Evolutionary conservation across 805 yeast species (phyloP), one percentile per base, ranked within the genome.

Genomic region (Spathaspora arborariae): DNA sequence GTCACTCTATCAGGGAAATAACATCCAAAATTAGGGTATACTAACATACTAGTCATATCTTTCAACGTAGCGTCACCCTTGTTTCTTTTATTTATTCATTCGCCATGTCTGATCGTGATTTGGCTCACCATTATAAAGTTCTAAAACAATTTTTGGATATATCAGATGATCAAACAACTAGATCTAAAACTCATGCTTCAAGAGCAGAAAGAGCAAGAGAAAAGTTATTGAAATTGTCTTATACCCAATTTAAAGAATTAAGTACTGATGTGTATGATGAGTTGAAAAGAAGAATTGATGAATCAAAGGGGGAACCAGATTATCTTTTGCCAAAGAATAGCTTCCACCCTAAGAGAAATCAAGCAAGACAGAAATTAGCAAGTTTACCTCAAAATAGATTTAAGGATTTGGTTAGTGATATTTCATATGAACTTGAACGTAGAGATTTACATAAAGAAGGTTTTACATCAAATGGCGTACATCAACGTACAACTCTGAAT

Each of bases 181-280:
- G 74, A 11, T 70, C 77, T 8, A 67, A 68, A 51, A 58, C 72
- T 24, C 74, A 74, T 34, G 69, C 81, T 11, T 63, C 78, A n/a
- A 58, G 94, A 48, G 91, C 91, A 4, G 81, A 80, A 35, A 82
- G 88, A 60, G 97, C 97, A 2, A 76, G 96, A 54, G 89, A 86
- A 53, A 90, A 92, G 65, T 75, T 92, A 42, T 75, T 85, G 51
- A 89, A 88, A 59, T 76, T 95, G 45, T 84, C 96, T 2, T 72
- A 77, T 24, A 80, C 84, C 6, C 99, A 95, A 65, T 90, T 94
- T 60, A 76, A 78, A 50, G 99, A 94, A 63, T 78, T 94, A 48
- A 81, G 95, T 54, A 90, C 97, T 2, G 99, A 94, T 63, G 97
- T 94, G 10, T 86, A 82, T 62, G 99, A 94, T 65, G 99, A 94